A percentile compares a stretch with the other conserved stretches of the same genome.
phyloP scores from a whole-genome alignment of 1,284 basidiomycete genomes.

The Xanthoconium separans region DNA sequence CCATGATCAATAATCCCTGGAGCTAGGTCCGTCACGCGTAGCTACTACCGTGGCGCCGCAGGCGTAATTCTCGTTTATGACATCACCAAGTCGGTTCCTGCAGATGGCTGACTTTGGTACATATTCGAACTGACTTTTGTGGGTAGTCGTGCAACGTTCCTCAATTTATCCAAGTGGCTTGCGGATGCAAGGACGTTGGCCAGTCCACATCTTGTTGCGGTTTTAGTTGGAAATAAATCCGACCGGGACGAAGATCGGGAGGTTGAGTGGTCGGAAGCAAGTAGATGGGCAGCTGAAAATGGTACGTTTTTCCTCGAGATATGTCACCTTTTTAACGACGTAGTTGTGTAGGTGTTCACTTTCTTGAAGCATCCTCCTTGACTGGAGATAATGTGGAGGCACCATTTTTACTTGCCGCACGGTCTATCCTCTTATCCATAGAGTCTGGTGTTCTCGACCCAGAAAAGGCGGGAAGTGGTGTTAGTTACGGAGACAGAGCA shows the following conservation, averaged over 20 bases:
- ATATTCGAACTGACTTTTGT: constrained; percentile 15
- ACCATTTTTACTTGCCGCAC: constrained; percentile 88
- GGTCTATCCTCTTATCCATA: constrained; percentile 90
- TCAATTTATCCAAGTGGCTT: constrained; percentile 84
- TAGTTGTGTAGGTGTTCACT: constrained; percentile 70
- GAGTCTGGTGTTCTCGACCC: constrained; percentile 92
- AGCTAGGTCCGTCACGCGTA: constrained; percentile 88
- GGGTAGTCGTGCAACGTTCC: constrained; percentile 74
- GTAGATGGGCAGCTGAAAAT: constrained; percentile 92
- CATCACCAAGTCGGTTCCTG: constrained; percentile 77
- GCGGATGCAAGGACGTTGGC: constrained; percentile 89
- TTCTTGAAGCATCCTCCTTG: constrained; percentile 90
- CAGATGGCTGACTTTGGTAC: constrained; percentile 1
- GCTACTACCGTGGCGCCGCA: constrained; percentile 94
- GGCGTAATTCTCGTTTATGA: constrained; percentile 96
- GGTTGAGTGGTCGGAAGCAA: constrained; percentile 93
- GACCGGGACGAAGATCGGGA: constrained; percentile 93
- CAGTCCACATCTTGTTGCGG: constrained; percentile 85
- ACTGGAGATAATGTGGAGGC: constrained; percentile 93
- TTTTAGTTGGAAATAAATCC: constrained; percentile 94
- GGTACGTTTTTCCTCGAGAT: constrained; percentile 43
- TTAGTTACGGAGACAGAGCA: constrained; percentile 94
- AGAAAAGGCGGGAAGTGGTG: constrained; percentile 89
- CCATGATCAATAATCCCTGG: constrained; percentile 9
- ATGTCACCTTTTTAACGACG: constrained; percentile 1